phyloP scores from a whole-genome alignment of 495 filamentous ascomycete genomes.

The Cryomyces minteri region DNA sequence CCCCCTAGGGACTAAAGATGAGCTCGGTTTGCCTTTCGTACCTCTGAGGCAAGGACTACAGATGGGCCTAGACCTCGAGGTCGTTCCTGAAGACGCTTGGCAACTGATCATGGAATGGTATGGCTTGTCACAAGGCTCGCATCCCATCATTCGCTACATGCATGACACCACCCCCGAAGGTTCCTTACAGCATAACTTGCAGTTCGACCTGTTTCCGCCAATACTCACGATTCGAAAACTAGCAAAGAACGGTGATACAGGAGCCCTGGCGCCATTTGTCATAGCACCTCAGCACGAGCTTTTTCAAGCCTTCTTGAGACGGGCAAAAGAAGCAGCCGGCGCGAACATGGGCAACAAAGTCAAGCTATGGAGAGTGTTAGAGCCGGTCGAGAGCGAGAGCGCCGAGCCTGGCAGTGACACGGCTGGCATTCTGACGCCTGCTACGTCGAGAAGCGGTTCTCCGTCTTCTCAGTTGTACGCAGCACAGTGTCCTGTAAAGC shows the following conservation, averaged over 20 bases:
- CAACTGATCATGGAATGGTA: constrained; percentile 67
- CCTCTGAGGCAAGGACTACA: constrained; percentile 54
- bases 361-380: constrained; percentile 56
- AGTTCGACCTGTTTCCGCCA: constrained; percentile 72
- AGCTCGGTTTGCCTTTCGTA: constrained; percentile 43
- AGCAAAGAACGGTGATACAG: constrained; percentile 36
- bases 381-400: constrained; percentile 13
- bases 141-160: constrained; percentile 54
- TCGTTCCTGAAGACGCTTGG: constrained; percentile 67
- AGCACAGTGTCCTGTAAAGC: constrained; percentile 25
- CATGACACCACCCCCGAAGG: constrained; percentile 48
- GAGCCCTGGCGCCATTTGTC: constrained; percentile 32
- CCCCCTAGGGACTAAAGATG: constrained; percentile 26
- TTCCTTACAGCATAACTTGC: constrained; percentile 37
- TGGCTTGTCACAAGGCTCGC: constrained; percentile 48
- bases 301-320: constrained; percentile 55
- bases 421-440: constrained; percentile 37
- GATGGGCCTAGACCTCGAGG: constrained; percentile 49
- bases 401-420: constrained; percentile 9
- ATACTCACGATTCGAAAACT: constrained; percentile 76
- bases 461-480: constrained; percentile 9
- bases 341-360: constrained; percentile 56
- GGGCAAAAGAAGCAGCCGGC: constrained; percentile 43
- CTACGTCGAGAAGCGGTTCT: constrained; percentile 35
- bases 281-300: constrained; percentile 48